Percentiles rank a stretch among this genome's conserved stretches.
Conservation (phyloP, 1,139 yeast species). For the Taphrina sp. region DNA sequence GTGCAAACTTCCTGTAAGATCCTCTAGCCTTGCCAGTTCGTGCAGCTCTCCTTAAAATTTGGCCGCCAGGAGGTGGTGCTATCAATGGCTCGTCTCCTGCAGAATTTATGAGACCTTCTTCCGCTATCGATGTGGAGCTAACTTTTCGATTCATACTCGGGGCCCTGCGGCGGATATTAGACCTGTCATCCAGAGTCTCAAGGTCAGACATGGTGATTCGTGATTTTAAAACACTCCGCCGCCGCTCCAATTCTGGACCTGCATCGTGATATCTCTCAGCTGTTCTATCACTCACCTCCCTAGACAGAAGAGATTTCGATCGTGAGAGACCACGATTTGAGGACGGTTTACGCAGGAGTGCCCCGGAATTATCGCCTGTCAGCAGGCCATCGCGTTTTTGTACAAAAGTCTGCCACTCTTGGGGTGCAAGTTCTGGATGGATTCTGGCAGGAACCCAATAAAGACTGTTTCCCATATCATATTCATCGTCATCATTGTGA, state of each 20-base stretch:
- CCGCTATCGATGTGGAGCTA: background rate
- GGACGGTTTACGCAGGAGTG: slow-evolving; percentile 1
- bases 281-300: slow-evolving; percentile 16
- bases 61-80: slow-evolving; percentile 27
- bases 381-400: slow-evolving; percentile 15
- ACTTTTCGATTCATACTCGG: background rate
- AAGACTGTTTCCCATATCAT: slow-evolving; percentile 5
- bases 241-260: slow-evolving; percentile 22
- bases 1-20: slow-evolving; percentile 18
- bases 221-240: slow-evolving; percentile 3
- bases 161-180: background rate
- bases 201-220: slow-evolving; percentile 1
- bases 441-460: slow-evolving; percentile 32
- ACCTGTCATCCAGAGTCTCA: background rate
- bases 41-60: slow-evolving; percentile 27
- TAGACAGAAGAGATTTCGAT: slow-evolving; percentile 19
- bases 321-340: slow-evolving; percentile 17
- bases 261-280: slow-evolving; percentile 24
- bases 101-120: background rate
- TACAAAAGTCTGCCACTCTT: slow-evolving; percentile 30
- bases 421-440: slow-evolving; percentile 31
- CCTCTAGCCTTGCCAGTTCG: slow-evolving; percentile 27
- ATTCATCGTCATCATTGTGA: slow-evolving; percentile 5
- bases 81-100: slow-evolving; percentile 21
- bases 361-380: background rate